These are phyloP conservation scores for Zygosaccharomyces lentus DNA, from an alignment of 805 yeast species.

Conservation along the genomic window DNA sequence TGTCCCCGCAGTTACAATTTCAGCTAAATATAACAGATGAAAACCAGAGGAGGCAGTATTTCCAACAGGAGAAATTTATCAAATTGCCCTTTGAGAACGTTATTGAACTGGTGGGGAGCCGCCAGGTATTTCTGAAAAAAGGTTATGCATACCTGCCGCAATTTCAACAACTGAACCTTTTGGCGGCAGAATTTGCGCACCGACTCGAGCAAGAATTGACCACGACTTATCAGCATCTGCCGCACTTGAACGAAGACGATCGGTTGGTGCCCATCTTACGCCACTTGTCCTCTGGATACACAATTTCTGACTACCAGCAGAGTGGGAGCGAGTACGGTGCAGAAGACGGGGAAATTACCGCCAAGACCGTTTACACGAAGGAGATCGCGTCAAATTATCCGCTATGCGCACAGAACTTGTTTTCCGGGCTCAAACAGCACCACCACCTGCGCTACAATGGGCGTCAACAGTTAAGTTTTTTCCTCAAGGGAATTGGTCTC, in stretches of 20 bases:
- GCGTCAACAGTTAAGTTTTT: conserved; percentile 79
- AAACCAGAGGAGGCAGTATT: conserved; percentile 39
- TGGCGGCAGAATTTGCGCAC: conserved; percentile 63
- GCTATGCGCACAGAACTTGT: conserved; percentile 67
- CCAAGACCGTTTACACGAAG: conserved; percentile 52
- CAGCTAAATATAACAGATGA: conserved; percentile 45
- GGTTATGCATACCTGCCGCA: conserved; percentile 88
- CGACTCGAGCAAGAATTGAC: conserved; percentile 50
- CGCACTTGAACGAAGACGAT: conserved; percentile 87
- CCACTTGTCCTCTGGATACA: conserved; percentile 71
- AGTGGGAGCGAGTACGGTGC: conserved; percentile 35
- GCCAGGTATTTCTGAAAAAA: conserved; percentile 58
- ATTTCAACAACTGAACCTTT: conserved; percentile 65
- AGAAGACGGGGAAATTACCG: conserved; percentile 49
- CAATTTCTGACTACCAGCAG: conserved; percentile 46
- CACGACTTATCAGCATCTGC: conserved; percentile 69
- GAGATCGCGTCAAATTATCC: conserved; percentile 68
- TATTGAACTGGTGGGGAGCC: conserved; percentile 65
- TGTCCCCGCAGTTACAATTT: conserved; percentile 39
- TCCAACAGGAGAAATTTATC: conserved; percentile 62
- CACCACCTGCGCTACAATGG: conserved; percentile 80
- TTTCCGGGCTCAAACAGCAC: conserved; percentile 51
- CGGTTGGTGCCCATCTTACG: conserved; percentile 78
- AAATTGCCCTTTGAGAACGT: conserved; percentile 87
- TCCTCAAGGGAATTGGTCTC: conserved; percentile 86